Evolutionary conservation across 148 eudicot species (phyloP), one percentile per base, ranked within the genome.

Genomic region (Fagopyrum homotropicum): DNA sequence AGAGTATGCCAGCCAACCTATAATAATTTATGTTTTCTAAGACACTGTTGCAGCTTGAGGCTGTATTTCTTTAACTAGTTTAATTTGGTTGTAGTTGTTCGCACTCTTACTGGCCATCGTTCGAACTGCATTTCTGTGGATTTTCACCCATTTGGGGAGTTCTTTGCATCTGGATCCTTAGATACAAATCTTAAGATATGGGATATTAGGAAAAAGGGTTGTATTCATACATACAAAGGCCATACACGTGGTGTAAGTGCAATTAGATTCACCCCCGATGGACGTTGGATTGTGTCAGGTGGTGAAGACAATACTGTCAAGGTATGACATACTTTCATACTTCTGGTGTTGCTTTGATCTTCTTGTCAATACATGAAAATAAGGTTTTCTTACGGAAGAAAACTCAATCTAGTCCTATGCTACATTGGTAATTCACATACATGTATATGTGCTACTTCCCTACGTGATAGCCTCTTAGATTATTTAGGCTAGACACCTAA

Each of bases 251-350:
- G 99, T 78, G 97, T 95, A 75, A 95, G 86, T 79, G 89, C 94
- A 19, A 86, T 95, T 81, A 85, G 99, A 88, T 95, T 92, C 75
- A 92, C 99, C 15, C 99, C 99, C 35, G 99, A 95, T 90, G 99
- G 99, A 40, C 96, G 99, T 61, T 95, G 99, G 99, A 93, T 95
- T 56, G 99, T 95, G 66, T 95, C 99, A 73, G 99, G 99, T 61
- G 96, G 99, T 19, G 97, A 95, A 87, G 99, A 95, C 86, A 92
- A 92, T 79, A 89, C 88, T 78, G 97, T 95, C 77, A 95, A 95
- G 99, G 99, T 92, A 73, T 55, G 81, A 60, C 9, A 72, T 81
- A 26, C 40, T 64, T 35, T 45, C 76, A 75, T 64, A 52, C 10
- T 55, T 70, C 72, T 59, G 15, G 7, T 29, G 43, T 61, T 61